Percentiles rank a stretch among this genome's conserved stretches.
Evolutionary conservation across 2,329 filamentous ascomycete genomes (phyloP).

Genomic region (Trichoderma sp.): DNA sequence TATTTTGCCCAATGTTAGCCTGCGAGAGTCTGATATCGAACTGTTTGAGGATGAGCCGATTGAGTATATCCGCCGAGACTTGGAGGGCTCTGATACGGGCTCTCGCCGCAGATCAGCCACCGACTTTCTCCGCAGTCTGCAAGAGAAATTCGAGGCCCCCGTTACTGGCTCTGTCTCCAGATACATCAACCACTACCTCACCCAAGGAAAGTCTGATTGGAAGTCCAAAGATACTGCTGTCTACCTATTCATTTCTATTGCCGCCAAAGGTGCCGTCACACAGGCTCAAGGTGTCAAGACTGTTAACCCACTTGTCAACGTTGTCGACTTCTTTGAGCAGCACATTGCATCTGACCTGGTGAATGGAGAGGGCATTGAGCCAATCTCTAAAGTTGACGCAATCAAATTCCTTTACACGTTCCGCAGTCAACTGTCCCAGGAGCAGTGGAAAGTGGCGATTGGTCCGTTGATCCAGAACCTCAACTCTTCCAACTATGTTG

Average conservation of each 20-base stretch:
- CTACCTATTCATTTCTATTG: slow-evolving; percentile 92
- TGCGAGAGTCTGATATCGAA: slow-evolving; percentile 92
- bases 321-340: slow-evolving; percentile 93
- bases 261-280: slow-evolving; percentile 86
- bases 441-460: slow-evolving; percentile 89
- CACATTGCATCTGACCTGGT: slow-evolving; percentile 89
- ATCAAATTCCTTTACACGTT: slow-evolving; percentile 99
- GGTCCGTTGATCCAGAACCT: slow-evolving; percentile 89
- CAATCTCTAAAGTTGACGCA: slow-evolving; percentile 92
- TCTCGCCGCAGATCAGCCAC: slow-evolving; percentile 90
- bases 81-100: slow-evolving; percentile 95
- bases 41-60: slow-evolving; percentile 98
- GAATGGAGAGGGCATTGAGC: slow-evolving; percentile 66
- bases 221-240: slow-evolving; percentile 98
- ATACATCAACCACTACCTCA: slow-evolving; percentile 85
- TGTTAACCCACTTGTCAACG: slow-evolving; percentile 82
- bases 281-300: slow-evolving; percentile 86
- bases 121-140: slow-evolving; percentile 86
- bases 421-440: slow-evolving; percentile 87
- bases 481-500: slow-evolving; percentile 87
- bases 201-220: slow-evolving; percentile 82
- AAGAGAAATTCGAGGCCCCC: slow-evolving; percentile 81
- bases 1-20: slow-evolving; percentile 85
- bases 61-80: slow-evolving; percentile 91
- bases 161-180: slow-evolving; percentile 85